These are phyloP conservation scores for Diddensiella transvaalensis DNA, from an alignment of 805 yeast species.

Conservation along the genomic window DNA sequence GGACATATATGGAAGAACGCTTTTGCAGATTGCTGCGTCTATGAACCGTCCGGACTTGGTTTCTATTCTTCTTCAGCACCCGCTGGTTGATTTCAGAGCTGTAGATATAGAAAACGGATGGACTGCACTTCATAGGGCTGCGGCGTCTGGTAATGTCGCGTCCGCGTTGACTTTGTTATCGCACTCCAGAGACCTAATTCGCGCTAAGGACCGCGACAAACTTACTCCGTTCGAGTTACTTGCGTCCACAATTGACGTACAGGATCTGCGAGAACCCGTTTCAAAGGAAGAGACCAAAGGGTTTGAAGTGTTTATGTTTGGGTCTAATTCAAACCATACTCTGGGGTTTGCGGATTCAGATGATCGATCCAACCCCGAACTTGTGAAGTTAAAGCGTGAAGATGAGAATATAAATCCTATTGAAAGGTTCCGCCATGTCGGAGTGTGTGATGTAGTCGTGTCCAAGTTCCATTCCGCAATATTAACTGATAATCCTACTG, in stretches of 20 bases:
- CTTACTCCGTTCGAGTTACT: constrained; percentile 70
- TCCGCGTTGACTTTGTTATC: constrained; percentile 48
- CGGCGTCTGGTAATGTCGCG: constrained; percentile 52
- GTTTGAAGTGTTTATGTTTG: constrained; percentile 49
- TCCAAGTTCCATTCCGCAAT: constrained; percentile 66
- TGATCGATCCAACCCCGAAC: constrained; percentile 45
- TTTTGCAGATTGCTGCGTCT: constrained; percentile 30
- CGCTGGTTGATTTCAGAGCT: constrained; percentile 43
- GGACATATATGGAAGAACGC: constrained; percentile 66
- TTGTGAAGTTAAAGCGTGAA: constrained; percentile 32
- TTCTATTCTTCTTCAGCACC: constrained; percentile 44
- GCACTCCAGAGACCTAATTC: constrained; percentile 38
- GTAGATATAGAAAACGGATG: constrained; percentile 76
- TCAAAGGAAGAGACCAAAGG: constrained; percentile 42
- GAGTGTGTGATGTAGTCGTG: constrained; percentile 47
- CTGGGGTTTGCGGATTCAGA: constrained; percentile 65
- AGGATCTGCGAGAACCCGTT: neutral
- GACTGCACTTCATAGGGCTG: constrained; percentile 72
- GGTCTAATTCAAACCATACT: constrained; percentile 58
- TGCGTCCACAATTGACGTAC: constrained; percentile 23
- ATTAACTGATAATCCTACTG: constrained; percentile 46
- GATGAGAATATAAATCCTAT: constrained; percentile 12
- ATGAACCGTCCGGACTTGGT: constrained; percentile 33
- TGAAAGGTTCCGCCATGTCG: constrained; percentile 37
- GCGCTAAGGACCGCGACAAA: constrained; percentile 65